Evolutionary conservation across 306 rosid species (phyloP).

Genomic region (Castanea crenata): DNA sequence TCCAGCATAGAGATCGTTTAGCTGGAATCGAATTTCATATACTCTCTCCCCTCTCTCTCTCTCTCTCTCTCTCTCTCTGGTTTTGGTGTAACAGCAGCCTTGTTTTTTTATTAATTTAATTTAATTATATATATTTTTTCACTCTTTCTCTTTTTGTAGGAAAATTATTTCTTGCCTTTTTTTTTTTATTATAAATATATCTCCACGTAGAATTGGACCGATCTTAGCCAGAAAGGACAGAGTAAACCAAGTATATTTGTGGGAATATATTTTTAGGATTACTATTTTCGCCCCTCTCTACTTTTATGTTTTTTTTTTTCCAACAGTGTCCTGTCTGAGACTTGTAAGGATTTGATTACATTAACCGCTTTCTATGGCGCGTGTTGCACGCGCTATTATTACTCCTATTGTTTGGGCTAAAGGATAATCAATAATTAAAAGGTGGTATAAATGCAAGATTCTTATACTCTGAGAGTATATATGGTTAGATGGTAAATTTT

Average conservation of each 20-base stretch:
- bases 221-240: constrained; percentile 8
- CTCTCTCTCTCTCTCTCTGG: constrained; percentile 25
- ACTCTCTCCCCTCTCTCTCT: constrained; percentile 34
- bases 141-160: constrained; percentile 26
- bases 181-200: background rate
- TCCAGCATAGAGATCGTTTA: constrained; percentile 27
- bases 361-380: background rate
- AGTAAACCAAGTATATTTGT: constrained; percentile 6
- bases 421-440: no score
- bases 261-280: background rate
- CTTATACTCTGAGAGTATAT: no score
- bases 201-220: background rate
- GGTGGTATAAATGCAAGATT: background rate
- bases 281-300: constrained; percentile 9
- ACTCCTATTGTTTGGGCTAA: background rate
- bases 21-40: constrained; percentile 45
- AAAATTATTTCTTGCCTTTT: constrained; percentile 4
- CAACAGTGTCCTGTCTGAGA: background rate
- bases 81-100: constrained; percentile 79
- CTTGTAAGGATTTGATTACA: no score
- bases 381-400: background rate
- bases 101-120: constrained; percentile 33
- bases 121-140: background rate
- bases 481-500: no score
- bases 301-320: background rate